phyloP scores from a whole-genome alignment of 257 asterid species.

The Nicotiana noctiflora region DNA sequence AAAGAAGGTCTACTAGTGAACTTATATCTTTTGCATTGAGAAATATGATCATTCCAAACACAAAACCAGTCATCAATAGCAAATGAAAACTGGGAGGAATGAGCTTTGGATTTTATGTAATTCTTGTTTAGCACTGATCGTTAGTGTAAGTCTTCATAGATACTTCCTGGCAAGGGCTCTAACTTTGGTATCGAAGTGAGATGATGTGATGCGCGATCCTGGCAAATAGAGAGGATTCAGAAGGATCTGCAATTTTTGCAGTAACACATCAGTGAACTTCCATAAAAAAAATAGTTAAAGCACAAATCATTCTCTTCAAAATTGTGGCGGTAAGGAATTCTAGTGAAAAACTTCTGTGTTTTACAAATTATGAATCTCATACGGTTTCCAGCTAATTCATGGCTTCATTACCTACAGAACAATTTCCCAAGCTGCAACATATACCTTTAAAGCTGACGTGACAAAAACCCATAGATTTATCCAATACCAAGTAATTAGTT shows the following conservation, averaged over 20 bases:
- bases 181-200: slow-evolving; percentile 96
- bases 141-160: slow-evolving; percentile 31
- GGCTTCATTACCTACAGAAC: background rate
- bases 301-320: background rate
- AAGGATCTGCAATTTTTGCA: slow-evolving; percentile 59
- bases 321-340: background rate
- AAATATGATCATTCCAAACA: background rate
- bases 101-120: background rate
- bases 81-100: background rate
- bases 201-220: slow-evolving; percentile 88
- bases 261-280: slow-evolving; percentile 2
- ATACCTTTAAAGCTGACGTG: background rate
- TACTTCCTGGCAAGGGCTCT: slow-evolving; percentile 92
- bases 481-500: background rate
- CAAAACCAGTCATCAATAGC: background rate
- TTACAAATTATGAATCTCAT: background rate
- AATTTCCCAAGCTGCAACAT: background rate
- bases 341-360: background rate
- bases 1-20: background rate
- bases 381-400: background rate
- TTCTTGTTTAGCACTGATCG: background rate
- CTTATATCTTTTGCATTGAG: background rate
- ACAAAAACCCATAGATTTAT: background rate
- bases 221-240: slow-evolving; percentile 93
- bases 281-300: background rate